Conservation (phyloP, 2,329 filamentous ascomycete species). For the Fusarium devonianum region DNA sequence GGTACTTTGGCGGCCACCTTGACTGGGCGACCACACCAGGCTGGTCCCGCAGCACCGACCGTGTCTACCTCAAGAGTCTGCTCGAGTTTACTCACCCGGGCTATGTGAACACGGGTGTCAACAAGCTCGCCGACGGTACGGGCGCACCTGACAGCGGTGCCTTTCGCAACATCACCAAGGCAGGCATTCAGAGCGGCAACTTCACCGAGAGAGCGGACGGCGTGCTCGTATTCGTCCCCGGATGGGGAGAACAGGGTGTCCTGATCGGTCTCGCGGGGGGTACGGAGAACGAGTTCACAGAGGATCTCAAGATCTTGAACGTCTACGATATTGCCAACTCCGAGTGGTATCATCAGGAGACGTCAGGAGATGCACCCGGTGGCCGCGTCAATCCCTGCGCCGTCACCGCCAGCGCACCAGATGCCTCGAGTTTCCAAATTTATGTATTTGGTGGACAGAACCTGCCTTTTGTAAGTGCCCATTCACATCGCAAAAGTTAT, state of each 20-base stretch:
- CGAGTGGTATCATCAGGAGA: slow-evolving; percentile 67
- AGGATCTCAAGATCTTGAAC: slow-evolving; percentile 63
- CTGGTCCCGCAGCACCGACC: slow-evolving; percentile 70
- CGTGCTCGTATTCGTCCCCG: slow-evolving; percentile 75
- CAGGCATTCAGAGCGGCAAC: slow-evolving; percentile 69
- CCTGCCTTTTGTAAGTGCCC: slow-evolving; percentile 62
- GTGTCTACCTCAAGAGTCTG: slow-evolving; percentile 76
- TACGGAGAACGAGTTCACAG: slow-evolving; percentile 71
- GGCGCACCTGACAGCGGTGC: slow-evolving; percentile 67
- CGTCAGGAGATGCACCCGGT: slow-evolving; percentile 60
- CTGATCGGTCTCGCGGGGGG: slow-evolving; percentile 77
- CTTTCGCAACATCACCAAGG: slow-evolving; percentile 78
- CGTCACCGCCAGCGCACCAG: slow-evolving; percentile 67
- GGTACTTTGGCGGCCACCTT: slow-evolving; percentile 81
- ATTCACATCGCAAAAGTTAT: background rate
- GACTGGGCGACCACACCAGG: slow-evolving; percentile 66
- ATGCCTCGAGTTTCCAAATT: slow-evolving; percentile 78
- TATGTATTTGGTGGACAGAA: slow-evolving; percentile 83
- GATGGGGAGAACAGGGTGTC: slow-evolving; percentile 74
- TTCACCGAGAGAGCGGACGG: slow-evolving; percentile 80
- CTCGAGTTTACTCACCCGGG: slow-evolving; percentile 80
- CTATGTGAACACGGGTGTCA: slow-evolving; percentile 68
- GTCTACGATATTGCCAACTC: slow-evolving; percentile 70
- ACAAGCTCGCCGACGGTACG: slow-evolving; percentile 58
- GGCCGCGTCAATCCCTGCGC: slow-evolving; percentile 67